Percentiles rank a stretch among this genome's conserved stretches.
Conservation (phyloP, 108 stramenopile species). For the Cyclotella baltica region DNA sequence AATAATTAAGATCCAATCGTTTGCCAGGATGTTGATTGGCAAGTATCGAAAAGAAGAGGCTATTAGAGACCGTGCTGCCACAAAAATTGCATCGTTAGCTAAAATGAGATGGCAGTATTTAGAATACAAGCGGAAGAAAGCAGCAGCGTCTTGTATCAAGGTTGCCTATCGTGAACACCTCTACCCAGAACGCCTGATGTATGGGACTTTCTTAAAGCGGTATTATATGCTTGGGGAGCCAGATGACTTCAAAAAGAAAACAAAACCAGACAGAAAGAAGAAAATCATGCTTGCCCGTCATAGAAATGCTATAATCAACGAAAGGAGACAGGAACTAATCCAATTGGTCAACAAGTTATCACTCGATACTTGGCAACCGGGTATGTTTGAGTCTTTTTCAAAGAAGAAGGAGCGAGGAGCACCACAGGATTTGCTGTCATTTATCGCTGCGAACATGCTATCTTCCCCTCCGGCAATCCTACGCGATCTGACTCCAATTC, state of each 20-base stretch:
- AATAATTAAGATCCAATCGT: conserved; percentile 29
- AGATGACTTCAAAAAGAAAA: conserved; percentile 15
- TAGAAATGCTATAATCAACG: conserved; percentile 55
- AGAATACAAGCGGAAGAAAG: conserved; percentile 15
- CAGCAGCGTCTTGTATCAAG: conserved; percentile 43
- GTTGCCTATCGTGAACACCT: conserved; percentile 49
- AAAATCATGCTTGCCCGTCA: conserved; percentile 54
- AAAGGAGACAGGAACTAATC: conserved; percentile 43
- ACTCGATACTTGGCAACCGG: conserved; percentile 44
- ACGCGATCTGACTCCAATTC: conserved; percentile 34
- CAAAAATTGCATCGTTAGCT: conserved; percentile 68
- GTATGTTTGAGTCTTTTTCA: conserved; percentile 48
- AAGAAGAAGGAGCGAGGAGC: conserved; percentile 10
- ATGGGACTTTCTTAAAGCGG: conserved; percentile 55
- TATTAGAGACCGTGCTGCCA: conserved; percentile 48
- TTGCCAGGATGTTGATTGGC: conserved; percentile 28
- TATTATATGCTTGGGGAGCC: conserved; percentile 57
- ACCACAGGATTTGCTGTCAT: not conserved
- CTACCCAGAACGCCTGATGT: conserved; percentile 39
- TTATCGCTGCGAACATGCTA: not conserved
- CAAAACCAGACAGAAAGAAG: conserved; percentile 42
- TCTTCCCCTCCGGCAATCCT: conserved; percentile 21
- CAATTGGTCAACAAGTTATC: conserved; percentile 46
- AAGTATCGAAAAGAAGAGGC: conserved; percentile 21
- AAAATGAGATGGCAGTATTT: conserved; percentile 55